Base-by-base conservation (phyloP, 2,329 filamentous ascomycete species). In the Eurotiales sp. region DNA sequence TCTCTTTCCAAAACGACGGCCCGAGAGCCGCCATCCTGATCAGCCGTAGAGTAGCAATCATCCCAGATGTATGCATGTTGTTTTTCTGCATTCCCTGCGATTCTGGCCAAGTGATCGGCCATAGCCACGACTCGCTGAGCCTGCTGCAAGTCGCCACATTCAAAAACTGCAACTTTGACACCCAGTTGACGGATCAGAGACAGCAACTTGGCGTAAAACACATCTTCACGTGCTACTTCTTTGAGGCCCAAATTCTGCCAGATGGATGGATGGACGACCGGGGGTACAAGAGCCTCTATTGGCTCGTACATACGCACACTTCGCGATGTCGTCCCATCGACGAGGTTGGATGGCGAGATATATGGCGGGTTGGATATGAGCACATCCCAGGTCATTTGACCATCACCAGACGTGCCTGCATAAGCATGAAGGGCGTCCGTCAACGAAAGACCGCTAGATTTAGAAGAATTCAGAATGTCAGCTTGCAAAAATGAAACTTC, bases 341-440 rank as follows among this genome's bases (percentile, higher is more conserved):
- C 69, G 61, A 88, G 90, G 7, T 80, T 81, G 3, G 65, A 58
- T 0, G 76, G 72, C 2, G 90, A 95, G 46, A 97, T 85, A 66
- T 97, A 97, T 0, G 93, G 93, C 14, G 93, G 93, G 62, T 99
- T 99, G 1, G 87, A 87, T 30, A 93, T 80, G 1, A 99, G 70
- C 3, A 97, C 71, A 55, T 95, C 84, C 62, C 69, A 72, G 19
- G 51, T 44, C 21, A 34, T 34, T 17, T 42, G 21, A 7, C 32
- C 21, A 19, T 17, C 19, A 6, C n/a, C 4, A 19, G 6, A 32
- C 14, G 11, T 27, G 7, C 19, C 17, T n/a, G 21, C 8, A 21
- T 37, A 25, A 10, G 19, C 8, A 12, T 36, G 37, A 14, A 50
- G 25, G 25, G 8, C 8, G 10, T 25, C 15, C 25, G 59, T 51